Evolutionary conservation across 1,284 basidiomycete species (phyloP), one percentile per base, ranked within the genome.

Genomic region (Trametes polyzona): DNA sequence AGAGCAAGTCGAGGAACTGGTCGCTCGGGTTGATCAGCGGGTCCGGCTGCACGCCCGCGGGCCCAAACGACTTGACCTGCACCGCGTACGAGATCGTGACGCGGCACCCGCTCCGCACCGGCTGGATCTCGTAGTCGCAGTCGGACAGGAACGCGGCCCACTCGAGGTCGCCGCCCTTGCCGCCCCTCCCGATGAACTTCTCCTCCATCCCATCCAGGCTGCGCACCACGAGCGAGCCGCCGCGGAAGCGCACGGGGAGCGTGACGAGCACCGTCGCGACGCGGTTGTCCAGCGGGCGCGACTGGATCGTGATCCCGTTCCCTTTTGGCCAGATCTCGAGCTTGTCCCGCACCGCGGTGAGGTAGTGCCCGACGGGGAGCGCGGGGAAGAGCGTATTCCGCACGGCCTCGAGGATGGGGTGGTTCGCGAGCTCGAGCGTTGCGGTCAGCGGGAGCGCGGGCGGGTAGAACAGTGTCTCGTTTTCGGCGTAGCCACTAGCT

Each of bases 371-470:
- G 1, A 76, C 69, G 3, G 88, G 83, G 12, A 91, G 75, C 30
- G 79, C 76, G 0, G 88, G 88, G 72, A 92, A 91, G 17, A 92
- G 75, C 0, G 85, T 77, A 56, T 77, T 83, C 47, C 85, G 84
- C 29, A 91, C 76, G 0, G 90, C 85, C 62, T 91, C 89, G 55
- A 92, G 80, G 66, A 92, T 86, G 2, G 90, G 90, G 66, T 90
- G 88, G 68, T 87, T 90, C 12, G 88, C 81, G 59, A 92, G 79
- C 65, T 92, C 90, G 63, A 92, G 81, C 0, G 90, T 87, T 12
- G 86, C 77, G 0, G 87, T 90, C 47, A 91, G 73, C 12, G 90
- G 86, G 44, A 90, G 82, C 55, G 80, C 84, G 5, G 84, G 76
- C 8, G 90, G 89, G 70, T 86, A 91, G 71, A 83, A 86, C n/a